Percentiles rank a stretch among this genome's conserved stretches.
Evolutionary conservation across 768 basidiomycete species (phyloP).

Genomic region (button mushroom (Agaricus bisporus)): DNA sequence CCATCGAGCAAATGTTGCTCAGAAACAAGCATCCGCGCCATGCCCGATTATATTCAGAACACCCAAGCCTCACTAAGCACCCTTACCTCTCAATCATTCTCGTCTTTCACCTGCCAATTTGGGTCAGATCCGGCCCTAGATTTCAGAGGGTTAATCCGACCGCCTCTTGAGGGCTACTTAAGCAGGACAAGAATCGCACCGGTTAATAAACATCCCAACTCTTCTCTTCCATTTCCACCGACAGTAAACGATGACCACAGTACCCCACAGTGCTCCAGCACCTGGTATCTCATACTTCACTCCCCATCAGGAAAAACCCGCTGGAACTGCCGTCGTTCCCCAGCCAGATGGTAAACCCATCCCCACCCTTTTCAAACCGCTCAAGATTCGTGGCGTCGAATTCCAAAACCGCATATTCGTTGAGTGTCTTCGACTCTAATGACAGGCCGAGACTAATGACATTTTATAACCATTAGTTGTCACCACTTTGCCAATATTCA

Average conservation of each 20-base stretch:
- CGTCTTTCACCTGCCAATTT: too few relatives aligned
- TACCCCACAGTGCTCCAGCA: slow-evolving; percentile 28
- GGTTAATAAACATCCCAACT: too few relatives aligned
- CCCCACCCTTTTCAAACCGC: slow-evolving; percentile 39
- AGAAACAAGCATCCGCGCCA: too few relatives aligned
- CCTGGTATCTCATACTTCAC: slow-evolving; percentile 38
- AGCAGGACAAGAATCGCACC: too few relatives aligned
- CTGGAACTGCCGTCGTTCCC: slow-evolving; percentile 36
- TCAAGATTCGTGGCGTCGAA: slow-evolving; percentile 44
- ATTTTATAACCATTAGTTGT: slow-evolving; percentile 24
- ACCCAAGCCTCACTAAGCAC: too few relatives aligned
- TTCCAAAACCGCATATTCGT: slow-evolving; percentile 51
- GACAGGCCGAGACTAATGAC: not conserved
- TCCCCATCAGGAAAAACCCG: slow-evolving; percentile 35
- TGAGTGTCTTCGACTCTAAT: slow-evolving; percentile 20
- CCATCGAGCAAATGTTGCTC: too few relatives aligned
- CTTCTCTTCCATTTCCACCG: too few relatives aligned
- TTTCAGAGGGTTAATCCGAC: too few relatives aligned
- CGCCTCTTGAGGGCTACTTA: not conserved
- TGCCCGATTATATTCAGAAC: too few relatives aligned
- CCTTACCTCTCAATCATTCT: too few relatives aligned
- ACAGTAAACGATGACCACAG: not conserved
- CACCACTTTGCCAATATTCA: slow-evolving; percentile 58
- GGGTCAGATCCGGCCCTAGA: too few relatives aligned
- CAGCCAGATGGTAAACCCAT: slow-evolving; percentile 31